Percentiles rank a stretch among this genome's conserved stretches.
Conservation (phyloP, 1,139 yeast genomes). For the Nadsonia starkeyi-henricii region DNA sequence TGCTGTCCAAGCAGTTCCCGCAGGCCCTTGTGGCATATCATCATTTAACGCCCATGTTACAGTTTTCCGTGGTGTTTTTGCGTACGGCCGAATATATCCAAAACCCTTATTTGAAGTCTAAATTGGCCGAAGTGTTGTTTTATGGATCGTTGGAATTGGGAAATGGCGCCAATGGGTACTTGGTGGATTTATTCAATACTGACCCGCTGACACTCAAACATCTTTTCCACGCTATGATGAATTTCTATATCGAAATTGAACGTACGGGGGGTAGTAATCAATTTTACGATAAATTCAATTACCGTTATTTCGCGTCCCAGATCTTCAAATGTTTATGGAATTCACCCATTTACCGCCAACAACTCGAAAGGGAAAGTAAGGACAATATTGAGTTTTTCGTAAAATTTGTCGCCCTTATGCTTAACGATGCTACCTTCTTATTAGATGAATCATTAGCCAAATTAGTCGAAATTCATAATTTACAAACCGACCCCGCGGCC, state of each 20-base stretch:
- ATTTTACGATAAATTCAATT: conserved; percentile 89
- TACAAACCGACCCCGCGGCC: conserved; percentile 40
- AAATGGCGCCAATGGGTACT: conserved; percentile 41
- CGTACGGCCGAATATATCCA: conserved; percentile 79
- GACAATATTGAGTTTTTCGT: conserved; percentile 62
- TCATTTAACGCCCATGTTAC: conserved; percentile 33
- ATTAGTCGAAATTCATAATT: conserved; percentile 59
- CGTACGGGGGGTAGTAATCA: conserved; percentile 93
- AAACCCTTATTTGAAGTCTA: conserved; percentile 86
- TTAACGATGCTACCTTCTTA: conserved; percentile 84
- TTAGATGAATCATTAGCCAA: conserved; percentile 83
- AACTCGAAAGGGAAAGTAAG: conserved; percentile 56
- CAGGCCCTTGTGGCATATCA: conserved; percentile 13
- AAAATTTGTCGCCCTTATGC: conserved; percentile 82
- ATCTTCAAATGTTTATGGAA: conserved; percentile 79
- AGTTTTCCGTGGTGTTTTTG: conserved; percentile 56
- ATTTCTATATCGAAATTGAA: conserved; percentile 87
- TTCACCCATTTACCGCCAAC: conserved; percentile 49
- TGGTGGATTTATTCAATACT: conserved; percentile 49
- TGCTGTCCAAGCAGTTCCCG: conserved; percentile 40
- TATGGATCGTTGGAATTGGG: conserved; percentile 41
- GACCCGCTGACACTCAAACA: conserved; percentile 52
- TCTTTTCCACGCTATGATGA: conserved; percentile 67
- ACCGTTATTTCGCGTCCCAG: conserved; percentile 73
- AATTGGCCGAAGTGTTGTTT: conserved; percentile 67